Evolutionary conservation across 768 basidiomycete species (phyloP), one percentile per base, ranked within the genome.

Genomic region (Pleurotus eryngii): DNA sequence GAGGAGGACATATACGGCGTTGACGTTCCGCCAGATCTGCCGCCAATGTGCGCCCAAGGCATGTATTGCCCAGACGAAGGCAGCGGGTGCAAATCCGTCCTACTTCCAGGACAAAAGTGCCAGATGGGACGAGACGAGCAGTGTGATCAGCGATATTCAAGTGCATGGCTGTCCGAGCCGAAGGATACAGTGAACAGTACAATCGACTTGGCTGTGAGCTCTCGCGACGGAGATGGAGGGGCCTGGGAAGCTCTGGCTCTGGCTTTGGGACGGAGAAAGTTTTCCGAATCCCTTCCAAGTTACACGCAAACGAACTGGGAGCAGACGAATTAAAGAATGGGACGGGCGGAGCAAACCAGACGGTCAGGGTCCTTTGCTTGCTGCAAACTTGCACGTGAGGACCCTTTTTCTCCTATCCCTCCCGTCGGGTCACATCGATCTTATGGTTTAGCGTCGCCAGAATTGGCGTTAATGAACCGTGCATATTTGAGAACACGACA

Each of bases 11-110:
- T 35, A 9, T 35, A 35, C 30, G 30, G 30, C 8, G 30, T 35
- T 11, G 30, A 9, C 30, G 7, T 9, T 35, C 30, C 3, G 30
- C 30, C 30, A 35, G 8, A 62, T 1, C 65, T 86, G 7, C 87
- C 86, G 1, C 79, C 82, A 0, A 67, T 82, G 35, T 90, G 87
- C 62, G 63, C 70, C 1, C 48, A 57, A 14, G 83, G 78, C 6
- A 67, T 71, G n/a, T 88, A 84, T 70, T 88, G 86, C 61, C 85
- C 85, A 0, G 87, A 90, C 62, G 83, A 87, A 63, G 85, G 82
- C 11, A 79, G 79, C 61, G 78, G 77, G 3, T 90, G 87, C 66
- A 63, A 71, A 35, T 61, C 66, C 4, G 68, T 80, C 46, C 66
- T 75, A 0, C 56, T 65, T 1, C 67, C 78, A 2, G 86, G 85